Evolutionary conservation across 1,284 basidiomycete species (phyloP).

Genomic region (Boletellus deceptivus): DNA sequence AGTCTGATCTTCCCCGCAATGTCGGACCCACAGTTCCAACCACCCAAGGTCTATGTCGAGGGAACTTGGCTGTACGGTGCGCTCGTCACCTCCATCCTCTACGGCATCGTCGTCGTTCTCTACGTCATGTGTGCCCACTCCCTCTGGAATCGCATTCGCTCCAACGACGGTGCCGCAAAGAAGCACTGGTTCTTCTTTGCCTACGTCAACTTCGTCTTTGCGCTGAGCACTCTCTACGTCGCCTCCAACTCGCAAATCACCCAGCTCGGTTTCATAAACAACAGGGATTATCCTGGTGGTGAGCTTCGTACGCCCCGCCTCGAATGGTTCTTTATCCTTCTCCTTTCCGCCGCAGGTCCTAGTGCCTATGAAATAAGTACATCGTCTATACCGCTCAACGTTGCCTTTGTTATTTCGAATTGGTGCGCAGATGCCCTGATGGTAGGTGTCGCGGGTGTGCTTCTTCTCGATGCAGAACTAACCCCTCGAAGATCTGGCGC

Average conservation of each 20-base stretch:
- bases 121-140: conserved; percentile 28
- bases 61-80: conserved; percentile 34
- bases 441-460: conserved; percentile 18
- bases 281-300: conserved; percentile 39
- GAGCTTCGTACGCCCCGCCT: background rate
- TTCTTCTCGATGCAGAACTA: background rate
- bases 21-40: conserved; percentile 18
- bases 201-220: conserved; percentile 34
- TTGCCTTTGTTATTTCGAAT: conserved; percentile 30
- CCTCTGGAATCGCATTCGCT: conserved; percentile 26
- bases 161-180: conserved; percentile 7
- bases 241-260: conserved; percentile 26
- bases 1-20: conserved; percentile 5
- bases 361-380: conserved; percentile 25
- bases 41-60: conserved; percentile 23
- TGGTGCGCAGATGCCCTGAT: conserved; percentile 35
- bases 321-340: background rate
- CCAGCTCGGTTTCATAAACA: conserved; percentile 35
- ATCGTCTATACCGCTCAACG: conserved; percentile 26
- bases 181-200: conserved; percentile 27
- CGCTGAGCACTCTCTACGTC: conserved; percentile 32
- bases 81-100: conserved; percentile 28
- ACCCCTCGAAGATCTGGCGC: conserved; percentile 34
- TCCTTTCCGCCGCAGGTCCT: conserved; percentile 17
- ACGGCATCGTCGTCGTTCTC: conserved; percentile 31